Evolutionary conservation across 2,329 filamentous ascomycete species (phyloP), one percentile per base, ranked within the genome.

Genomic region (Botryotinia calthae): DNA sequence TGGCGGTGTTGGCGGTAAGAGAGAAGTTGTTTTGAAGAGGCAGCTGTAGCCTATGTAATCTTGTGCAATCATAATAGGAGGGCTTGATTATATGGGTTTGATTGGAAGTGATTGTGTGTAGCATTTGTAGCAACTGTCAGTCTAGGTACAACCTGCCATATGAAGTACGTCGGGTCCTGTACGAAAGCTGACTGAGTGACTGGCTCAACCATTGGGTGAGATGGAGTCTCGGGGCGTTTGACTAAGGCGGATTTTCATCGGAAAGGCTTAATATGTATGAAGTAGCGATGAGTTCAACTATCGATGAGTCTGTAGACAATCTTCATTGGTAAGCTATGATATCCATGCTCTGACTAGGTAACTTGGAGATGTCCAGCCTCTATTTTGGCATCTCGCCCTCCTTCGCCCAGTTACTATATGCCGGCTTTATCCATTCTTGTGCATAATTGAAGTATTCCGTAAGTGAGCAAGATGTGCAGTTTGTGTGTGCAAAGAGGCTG

Each of bases 401-500:
- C n/a, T 31, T 67, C 34, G 65, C 65, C 63, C 65, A 67, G 65
- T 42, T 28, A 42, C 34, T 56, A 56, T 48, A 37, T 67, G 46
- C 25, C 46, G 48, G 16, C 46, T 67, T 40, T 67, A 67, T 54
- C 64, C 65, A 67, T 67, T 51, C 40, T 42, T 67, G 65, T 56
- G 48, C 48, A 68, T 67, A 42, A 18, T 42, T 40, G 58, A n/a
- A 54, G 48, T 31, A 67, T 42, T 56, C 65, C 63, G 31, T 40
- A 28, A 66, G 25, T 51, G 44, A 58, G 18, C n/a, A 73, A 75
- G 56, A 28, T 72, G 75, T 77, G 75, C 77, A 77, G 75, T 76
- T 78, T 75, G 72, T 70, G 70, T 75, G 72, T 70, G 70, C 75
- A 78, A 73, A 75, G 77, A 79, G 78, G 78, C 78, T 79, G 76